These are phyloP conservation scores for Tylopilus felleus DNA, from an alignment of 768 basidiomycete species.

Conservation along the genomic window DNA sequence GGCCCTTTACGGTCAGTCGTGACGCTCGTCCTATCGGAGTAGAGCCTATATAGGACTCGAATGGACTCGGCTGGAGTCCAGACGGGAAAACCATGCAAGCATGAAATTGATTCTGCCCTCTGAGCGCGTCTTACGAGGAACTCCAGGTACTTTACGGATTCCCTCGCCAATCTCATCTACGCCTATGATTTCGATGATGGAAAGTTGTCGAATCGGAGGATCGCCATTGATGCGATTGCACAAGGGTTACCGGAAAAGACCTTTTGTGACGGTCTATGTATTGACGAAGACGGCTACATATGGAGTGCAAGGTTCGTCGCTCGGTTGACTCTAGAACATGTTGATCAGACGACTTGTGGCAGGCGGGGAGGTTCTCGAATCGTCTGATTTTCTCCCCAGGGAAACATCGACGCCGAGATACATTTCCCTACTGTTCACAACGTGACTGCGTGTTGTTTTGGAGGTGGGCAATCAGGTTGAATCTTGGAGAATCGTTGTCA, in stretches of 20 bases:
- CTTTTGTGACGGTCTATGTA: constrained; percentile 64
- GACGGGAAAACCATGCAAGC: constrained; percentile 22
- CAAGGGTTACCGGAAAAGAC: constrained; percentile 48
- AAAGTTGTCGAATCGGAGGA: constrained; percentile 50
- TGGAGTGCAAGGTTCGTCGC: constrained; percentile 55
- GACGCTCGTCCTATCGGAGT: constrained; percentile 3
- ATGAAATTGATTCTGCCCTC: constrained; percentile 2
- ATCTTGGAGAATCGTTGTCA: background rate
- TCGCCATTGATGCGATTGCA: constrained; percentile 55
- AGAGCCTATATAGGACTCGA: constrained; percentile 14
- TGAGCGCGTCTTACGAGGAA: constrained; percentile 5
- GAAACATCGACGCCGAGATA: constrained; percentile 53
- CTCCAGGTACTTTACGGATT: constrained; percentile 70
- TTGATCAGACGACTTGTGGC: background rate
- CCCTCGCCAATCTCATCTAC: constrained; percentile 60
- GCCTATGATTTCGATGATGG: constrained; percentile 54
- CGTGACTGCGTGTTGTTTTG: constrained; percentile 68
- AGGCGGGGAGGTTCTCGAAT: constrained; percentile 67
- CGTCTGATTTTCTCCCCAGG: constrained; percentile 52
- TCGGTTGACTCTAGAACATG: constrained; percentile 15
- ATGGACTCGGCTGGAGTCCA: constrained; percentile 23
- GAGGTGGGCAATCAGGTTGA: constrained; percentile 27
- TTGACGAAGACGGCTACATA: constrained; percentile 59
- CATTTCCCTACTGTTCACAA: constrained; percentile 59
- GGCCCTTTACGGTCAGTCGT: constrained; percentile 58